phyloP scores from a whole-genome alignment of 2,329 filamentous ascomycete species.

The Magnaporthiopsis rhizophila region DNA sequence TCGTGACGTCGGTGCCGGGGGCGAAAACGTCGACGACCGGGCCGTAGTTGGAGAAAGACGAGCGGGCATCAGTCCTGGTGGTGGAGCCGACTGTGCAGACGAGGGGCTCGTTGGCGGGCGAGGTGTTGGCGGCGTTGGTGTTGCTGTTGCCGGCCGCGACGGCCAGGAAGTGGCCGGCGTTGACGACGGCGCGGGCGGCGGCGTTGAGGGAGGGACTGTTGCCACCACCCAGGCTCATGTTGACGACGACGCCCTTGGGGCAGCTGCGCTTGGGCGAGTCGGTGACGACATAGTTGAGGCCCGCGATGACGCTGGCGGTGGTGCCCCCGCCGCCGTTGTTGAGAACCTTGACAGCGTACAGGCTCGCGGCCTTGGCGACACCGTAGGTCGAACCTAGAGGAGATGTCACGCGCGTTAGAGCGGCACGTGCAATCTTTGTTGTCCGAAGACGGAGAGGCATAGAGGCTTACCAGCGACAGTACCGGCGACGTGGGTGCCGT shows the following conservation, averaged over 20 bases:
- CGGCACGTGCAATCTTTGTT: background rate
- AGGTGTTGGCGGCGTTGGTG: conserved; percentile 33
- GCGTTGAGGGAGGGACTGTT: conserved; percentile 39
- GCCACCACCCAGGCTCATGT: conserved; percentile 48
- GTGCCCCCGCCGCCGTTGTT: conserved; percentile 27
- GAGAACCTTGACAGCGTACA: conserved; percentile 39
- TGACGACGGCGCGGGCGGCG: conserved; percentile 38
- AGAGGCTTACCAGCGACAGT: conserved; percentile 26
- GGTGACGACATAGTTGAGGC: conserved; percentile 32
- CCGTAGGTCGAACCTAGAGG: conserved; percentile 27
- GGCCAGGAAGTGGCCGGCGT: conserved; percentile 41
- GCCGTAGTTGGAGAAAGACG: conserved; percentile 47
- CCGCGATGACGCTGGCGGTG: conserved; percentile 33
- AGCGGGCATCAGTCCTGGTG: conserved; percentile 27
- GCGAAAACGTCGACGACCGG: conserved; percentile 41
- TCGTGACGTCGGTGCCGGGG: conserved; percentile 38
- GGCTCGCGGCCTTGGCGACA: conserved; percentile 35
- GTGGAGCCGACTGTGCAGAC: conserved; percentile 48
- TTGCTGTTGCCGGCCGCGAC: conserved; percentile 48
- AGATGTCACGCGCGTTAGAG: background rate
- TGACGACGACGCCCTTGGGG: conserved; percentile 39
- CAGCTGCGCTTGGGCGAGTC: conserved; percentile 28
- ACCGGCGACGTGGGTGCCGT: conserved; percentile 40
- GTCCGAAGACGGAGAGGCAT: background rate
- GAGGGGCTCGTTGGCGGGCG: conserved; percentile 37